Base-by-base conservation (phyloP, 768 basidiomycete species). In the Termitomyces sp. region DNA sequence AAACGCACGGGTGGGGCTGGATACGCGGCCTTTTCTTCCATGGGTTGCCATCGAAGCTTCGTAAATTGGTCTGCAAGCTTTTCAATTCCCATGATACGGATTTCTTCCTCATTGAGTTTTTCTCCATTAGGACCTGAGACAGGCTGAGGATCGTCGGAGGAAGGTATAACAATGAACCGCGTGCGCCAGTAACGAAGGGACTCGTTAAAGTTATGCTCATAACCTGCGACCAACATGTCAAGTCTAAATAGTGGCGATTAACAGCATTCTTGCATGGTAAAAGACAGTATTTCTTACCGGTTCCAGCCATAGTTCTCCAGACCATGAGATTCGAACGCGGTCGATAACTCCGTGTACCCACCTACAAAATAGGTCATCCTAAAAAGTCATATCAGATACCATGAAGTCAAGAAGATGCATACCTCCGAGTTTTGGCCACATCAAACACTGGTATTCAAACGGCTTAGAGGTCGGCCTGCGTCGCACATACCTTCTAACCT, bases 121-220 rank as follows among this genome's bases (percentile, higher is more conserved):
- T 96, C 94, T 1, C 87, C 89, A 1, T 80, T 79, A 0, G 88
- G 79, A 0, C 86, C 84, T 13, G 76, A 73, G 45, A 74, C 79
- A 2, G 78, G 68, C 35, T 77, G 73, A 4, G 82, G 92, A 58
- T 84, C 79, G 38, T 92, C 88, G 14, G 82, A 77, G 0, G 92
- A 87, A 0, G 96, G 96, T 30, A 99, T 90, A 20, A 99, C 85
- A 26, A 98, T 80, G 69, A 97, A 97, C 22, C 95, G 80, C 0
- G 94, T 98, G 13, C 95, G 82, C 92, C 96, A 97, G 65, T 96
- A 96, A 47, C 91, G 84, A 33, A 95, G 76, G 2, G 89, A 87
- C 59, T 93, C 90, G 65, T 84, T 84, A 68, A 90, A 86, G 52
- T 88, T 79, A 59, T 86, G 84, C 65, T 93, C 88, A 64, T 93